Base-by-base conservation (phyloP, 2,329 filamentous ascomycete genomes). In the Xylaria sp. region DNA sequence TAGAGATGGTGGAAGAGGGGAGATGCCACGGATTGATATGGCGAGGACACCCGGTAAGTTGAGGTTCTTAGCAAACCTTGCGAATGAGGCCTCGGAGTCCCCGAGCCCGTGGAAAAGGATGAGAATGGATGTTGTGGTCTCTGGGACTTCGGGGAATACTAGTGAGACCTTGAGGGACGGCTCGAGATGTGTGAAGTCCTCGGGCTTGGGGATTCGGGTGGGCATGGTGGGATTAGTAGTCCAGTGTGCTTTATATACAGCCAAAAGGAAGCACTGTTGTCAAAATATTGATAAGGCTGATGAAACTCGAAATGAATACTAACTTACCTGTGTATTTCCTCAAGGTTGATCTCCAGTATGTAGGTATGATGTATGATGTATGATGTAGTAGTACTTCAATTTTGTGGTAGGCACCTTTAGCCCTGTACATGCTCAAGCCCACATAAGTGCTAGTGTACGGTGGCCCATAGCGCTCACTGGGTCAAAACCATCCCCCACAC, bases 41-140 rank as follows among this genome's bases (percentile, higher is more conserved):
- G 88, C 87, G 60, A 89, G 84, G 55, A 93, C 93, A 71, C 93
- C 91, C 0, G 92, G 92, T 2, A 96, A 85, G 64, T 84, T 82
- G 64, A 96, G 78, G 68, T 86, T 87, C 60, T 82, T 80, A 19
- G 88, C 91, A 64, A 96, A 90, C 46, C 79, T 78, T 63, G 86
- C 83, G 75, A 95, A 96, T 37, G 90, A 82, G 2, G 75, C 72
- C 63, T 92, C 85, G 35, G 84, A 87, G 78, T 96, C 93, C 65
- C 93, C 93, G 12, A 96, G 85, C 67, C 92, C 92, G 76, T 96
- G 93, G 61, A 96, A 87, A 54, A 96, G 85, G 72, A 96, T 79
- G 65, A 96, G 86, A 69, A 96, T 83, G 70, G 94, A 89, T 45
- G 88, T 90, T 9, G 89, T 86, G 12, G 84, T 84, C 64, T 90